Base-by-base conservation (phyloP, 306 rosid species). In the Trichosanthes cucumerina region DNA sequence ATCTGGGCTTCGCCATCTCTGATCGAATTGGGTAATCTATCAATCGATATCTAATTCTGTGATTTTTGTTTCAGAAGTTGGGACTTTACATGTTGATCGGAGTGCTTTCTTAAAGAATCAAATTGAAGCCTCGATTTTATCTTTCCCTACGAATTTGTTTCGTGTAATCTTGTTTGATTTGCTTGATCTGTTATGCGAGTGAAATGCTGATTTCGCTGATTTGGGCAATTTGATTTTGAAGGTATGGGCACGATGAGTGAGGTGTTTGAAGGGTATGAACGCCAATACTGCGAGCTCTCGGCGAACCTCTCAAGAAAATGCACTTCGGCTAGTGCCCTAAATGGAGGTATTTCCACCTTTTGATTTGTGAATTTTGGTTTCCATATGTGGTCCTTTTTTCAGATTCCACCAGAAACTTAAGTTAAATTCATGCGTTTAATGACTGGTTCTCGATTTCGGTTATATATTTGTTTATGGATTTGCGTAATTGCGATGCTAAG, bases 211-310 rank as follows among this genome's bases (percentile, higher is more conserved):
- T 71, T 16, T 71, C 7, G 44, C 78, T 50, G 77, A 72, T 15
- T 72, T 47, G 38, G 13, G 33, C 47, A 38, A 47, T 50, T 77
- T 41, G 11, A 11, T 57, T 77, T 77, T 41, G 63, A 78, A 81
- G 76, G 78, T 77, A 58, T 28, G 49, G 81, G 58, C 66, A 88
- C 81, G 80, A 93, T 93, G 98, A 91, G 95, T 82, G 89, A 83
- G 82, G 95, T 88, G n/a, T 93, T 93, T 58, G 98, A 91, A 71
- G 92, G 96, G 16, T 93, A 89, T 81, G 97, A 93, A 80, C 98
- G 97, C 80, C 91, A 85, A 34, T 93, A 91, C 91, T 91, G 94
- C 69, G 96, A 91, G 83, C 83, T 88, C 73, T 93, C 96, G 16
- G 96, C 93, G 41, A 93, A 86, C 82, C 86, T 93, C 47, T 82